A percentile compares a stretch with the other conserved stretches of the same genome.
phyloP scores from a whole-genome alignment of 108 stramenopile species.

The Conticribra weissflogii region DNA sequence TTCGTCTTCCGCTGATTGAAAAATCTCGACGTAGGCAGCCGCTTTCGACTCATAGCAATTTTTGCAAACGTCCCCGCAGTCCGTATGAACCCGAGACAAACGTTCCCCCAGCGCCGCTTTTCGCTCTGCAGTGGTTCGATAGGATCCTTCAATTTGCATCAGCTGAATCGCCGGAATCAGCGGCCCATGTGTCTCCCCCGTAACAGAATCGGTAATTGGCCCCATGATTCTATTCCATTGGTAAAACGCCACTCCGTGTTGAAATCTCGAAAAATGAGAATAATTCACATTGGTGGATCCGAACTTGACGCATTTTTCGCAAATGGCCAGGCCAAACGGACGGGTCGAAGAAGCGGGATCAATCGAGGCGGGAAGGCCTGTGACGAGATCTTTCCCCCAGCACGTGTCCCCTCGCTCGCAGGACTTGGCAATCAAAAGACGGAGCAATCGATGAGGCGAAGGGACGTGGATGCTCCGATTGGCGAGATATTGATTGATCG shows the following conservation, averaged over 20 bases:
- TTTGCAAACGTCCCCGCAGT: conserved; percentile 14
- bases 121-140: conserved; percentile 24
- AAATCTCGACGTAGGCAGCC: conserved; percentile 21
- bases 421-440: conserved; percentile 35
- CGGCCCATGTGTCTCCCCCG: conserved; percentile 31
- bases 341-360: conserved; percentile 7
- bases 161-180: conserved; percentile 29
- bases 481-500: conserved; percentile 30
- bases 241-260: conserved; percentile 34
- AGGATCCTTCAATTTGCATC: conserved; percentile 45
- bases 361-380: conserved; percentile 25
- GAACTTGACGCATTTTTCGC: conserved; percentile 47
- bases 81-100: conserved; percentile 11
- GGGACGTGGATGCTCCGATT: conserved; percentile 49
- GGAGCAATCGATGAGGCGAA: conserved; percentile 34
- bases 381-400: conserved; percentile 43
- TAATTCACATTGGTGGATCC: conserved; percentile 31
- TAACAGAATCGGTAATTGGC: conserved; percentile 19
- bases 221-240: conserved; percentile 45
- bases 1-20: conserved; percentile 40
- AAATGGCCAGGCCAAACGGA: conserved; percentile 46
- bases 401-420: conserved; percentile 49
- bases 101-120: conserved; percentile 17
- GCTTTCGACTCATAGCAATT: conserved; percentile 33
- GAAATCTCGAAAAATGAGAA: conserved; percentile 26